phyloP scores from a whole-genome alignment of 2,329 filamentous ascomycete genomes.

The Colletotrichum sp. region DNA sequence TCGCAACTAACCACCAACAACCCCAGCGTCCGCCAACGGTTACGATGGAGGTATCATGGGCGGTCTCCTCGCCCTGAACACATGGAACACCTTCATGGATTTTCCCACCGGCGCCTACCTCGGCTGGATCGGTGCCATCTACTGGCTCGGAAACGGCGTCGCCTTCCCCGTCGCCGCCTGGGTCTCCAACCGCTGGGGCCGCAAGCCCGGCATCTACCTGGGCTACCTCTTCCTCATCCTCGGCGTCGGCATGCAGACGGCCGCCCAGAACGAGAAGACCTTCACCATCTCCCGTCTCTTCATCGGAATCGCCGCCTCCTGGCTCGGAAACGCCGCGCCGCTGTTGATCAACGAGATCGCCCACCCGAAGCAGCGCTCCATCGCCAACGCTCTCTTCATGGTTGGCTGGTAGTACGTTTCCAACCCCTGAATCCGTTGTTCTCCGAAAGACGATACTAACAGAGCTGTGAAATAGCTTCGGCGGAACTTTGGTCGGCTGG shows the following conservation, averaged over 20 bases:
- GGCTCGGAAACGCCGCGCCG: slow-evolving; percentile 32
- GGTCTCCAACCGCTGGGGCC: slow-evolving; percentile 24
- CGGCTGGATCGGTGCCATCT: slow-evolving; percentile 42
- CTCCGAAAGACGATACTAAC: not conserved
- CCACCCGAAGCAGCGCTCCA: slow-evolving; percentile 29
- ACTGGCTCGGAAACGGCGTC: slow-evolving; percentile 41
- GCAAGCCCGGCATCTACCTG: slow-evolving; percentile 16
- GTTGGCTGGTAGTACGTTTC: slow-evolving; percentile 21
- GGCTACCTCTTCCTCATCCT: slow-evolving; percentile 7
- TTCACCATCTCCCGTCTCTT: slow-evolving; percentile 39
- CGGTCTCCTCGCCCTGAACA: slow-evolving; percentile 44
- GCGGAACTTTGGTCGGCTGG: slow-evolving; percentile 38
- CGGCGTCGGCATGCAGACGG: slow-evolving; percentile 29
- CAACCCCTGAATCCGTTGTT: not conserved
- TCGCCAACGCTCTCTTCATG: slow-evolving; percentile 15
- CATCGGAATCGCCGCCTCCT: slow-evolving; percentile 34
- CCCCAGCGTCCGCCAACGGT: slow-evolving; percentile 36
- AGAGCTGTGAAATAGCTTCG: slow-evolving; percentile 24
- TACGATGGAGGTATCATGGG: slow-evolving; percentile 49
- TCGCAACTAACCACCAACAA: not conserved
- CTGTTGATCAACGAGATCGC: slow-evolving; percentile 40
- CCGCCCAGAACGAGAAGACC: slow-evolving; percentile 25
- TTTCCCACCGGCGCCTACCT: slow-evolving; percentile 39
- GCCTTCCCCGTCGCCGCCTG: slow-evolving; percentile 39
- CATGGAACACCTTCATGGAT: slow-evolving; percentile 47